A percentile compares a stretch with the other conserved stretches of the same genome.
These are phyloP conservation scores for Eucalyptus leucophloia DNA, from an alignment of 345 rosid genomes.

Conservation along the genomic window DNA sequence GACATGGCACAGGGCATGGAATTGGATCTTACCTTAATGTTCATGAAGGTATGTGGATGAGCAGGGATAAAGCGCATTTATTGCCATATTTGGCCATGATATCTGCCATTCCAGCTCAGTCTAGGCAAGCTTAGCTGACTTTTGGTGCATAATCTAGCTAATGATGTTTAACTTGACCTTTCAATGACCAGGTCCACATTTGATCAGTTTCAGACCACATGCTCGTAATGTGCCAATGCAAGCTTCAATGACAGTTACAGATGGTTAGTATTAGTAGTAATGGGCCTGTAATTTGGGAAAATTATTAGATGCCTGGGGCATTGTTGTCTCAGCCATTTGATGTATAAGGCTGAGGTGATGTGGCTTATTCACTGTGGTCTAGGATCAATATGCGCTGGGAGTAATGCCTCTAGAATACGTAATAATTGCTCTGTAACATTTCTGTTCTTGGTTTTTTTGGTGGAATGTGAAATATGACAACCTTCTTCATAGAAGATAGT, in stretches of 20 bases:
- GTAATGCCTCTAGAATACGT: not conserved
- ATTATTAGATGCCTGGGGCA: not conserved
- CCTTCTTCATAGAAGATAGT: not conserved
- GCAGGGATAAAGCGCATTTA: not conserved
- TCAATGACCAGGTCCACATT: slow-evolving; percentile 76
- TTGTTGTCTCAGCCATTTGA: not conserved
- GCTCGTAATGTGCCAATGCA: slow-evolving; percentile 85
- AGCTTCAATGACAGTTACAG: slow-evolving; percentile 98
- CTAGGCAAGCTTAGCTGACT: not conserved
- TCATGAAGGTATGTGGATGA: slow-evolving; percentile 74
- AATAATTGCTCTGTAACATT: not conserved
- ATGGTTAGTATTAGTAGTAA: slow-evolving; percentile 38
- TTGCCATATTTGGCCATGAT: not conserved
- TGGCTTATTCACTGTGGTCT: not conserved
- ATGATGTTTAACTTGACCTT: not conserved
- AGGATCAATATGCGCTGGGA: not conserved
- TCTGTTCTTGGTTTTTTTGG: not conserved
- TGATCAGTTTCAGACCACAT: slow-evolving; percentile 81
- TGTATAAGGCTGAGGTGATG: not conserved
- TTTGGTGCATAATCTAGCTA: not conserved
- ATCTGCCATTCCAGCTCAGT: not conserved
- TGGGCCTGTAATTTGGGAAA: not conserved
- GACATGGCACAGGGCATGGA: slow-evolving; percentile 99
- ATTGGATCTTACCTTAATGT: slow-evolving; percentile 89
- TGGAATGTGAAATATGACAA: not conserved